These are phyloP conservation scores for Mortierella sp. DNA, from an alignment of 371 early-diverging fungal genomes.

Conservation along the genomic window DNA sequence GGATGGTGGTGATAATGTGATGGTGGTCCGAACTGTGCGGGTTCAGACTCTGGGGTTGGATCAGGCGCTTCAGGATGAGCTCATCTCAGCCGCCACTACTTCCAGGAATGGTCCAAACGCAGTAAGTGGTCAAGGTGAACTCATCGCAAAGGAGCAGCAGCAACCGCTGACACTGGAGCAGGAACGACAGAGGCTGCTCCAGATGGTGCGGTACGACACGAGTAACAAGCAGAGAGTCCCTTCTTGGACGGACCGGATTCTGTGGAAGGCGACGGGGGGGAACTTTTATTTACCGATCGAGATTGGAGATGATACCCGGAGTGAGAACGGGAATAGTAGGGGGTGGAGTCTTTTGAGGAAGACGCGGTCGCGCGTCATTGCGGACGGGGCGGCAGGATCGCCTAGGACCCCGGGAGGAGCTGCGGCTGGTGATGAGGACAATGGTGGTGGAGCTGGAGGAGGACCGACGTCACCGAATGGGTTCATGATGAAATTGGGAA, in stretches of 20 bases:
- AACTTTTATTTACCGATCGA: slow-evolving; percentile 38
- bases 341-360: slow-evolving; percentile 39
- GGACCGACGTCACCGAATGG: not conserved
- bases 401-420: not conserved
- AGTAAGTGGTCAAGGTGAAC: not conserved
- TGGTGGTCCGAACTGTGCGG: not conserved
- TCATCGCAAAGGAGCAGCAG: not conserved
- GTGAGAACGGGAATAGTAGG: slow-evolving; percentile 1
- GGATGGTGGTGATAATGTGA: not conserved
- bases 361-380: not conserved
- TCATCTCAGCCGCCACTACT: not conserved
- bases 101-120: not conserved
- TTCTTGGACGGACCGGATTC: slow-evolving; percentile 92
- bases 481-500: slow-evolving; percentile 19
- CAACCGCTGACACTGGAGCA: not conserved
- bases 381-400: not conserved
- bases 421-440: not conserved
- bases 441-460: not conserved
- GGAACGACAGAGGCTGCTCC: slow-evolving; percentile 13
- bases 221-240: slow-evolving; percentile 89
- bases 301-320: slow-evolving; percentile 47
- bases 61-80: not conserved
- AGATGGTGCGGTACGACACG: slow-evolving; percentile 72
- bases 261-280: slow-evolving; percentile 68
- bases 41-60: not conserved